These are phyloP conservation scores for Lactarius akahatsu DNA, from an alignment of 768 basidiomycete species.

Conservation along the genomic window DNA sequence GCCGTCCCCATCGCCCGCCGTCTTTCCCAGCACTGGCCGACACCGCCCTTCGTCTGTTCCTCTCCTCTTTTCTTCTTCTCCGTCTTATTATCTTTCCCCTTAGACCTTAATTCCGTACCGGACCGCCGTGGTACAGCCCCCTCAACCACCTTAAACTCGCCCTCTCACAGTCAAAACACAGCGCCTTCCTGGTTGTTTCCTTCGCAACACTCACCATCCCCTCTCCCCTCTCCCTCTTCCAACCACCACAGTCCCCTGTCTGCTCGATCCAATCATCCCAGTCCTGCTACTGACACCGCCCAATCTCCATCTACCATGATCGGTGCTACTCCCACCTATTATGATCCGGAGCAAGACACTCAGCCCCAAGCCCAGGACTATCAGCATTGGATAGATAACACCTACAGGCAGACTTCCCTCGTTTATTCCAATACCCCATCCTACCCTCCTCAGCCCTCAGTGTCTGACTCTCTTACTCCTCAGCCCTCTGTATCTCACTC, in stretches of 20 bases:
- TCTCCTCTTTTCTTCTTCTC: background rate
- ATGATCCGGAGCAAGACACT: conserved; percentile 25
- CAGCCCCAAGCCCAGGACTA: conserved; percentile 21
- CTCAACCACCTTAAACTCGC: background rate
- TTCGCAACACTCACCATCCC: conserved; percentile 9
- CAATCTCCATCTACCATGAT: conserved; percentile 28
- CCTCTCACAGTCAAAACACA: conserved; percentile 7
- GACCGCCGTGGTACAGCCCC: conserved; percentile 19
- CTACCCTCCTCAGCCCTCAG: conserved; percentile 3
- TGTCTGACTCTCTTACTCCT: background rate
- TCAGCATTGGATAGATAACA: conserved; percentile 12
- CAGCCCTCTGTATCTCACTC: background rate
- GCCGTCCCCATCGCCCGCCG: background rate
- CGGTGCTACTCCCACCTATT: conserved; percentile 29
- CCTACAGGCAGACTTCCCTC: conserved; percentile 8
- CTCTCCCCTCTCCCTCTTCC: conserved; percentile 11
- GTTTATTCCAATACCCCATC: background rate
- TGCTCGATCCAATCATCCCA: conserved; percentile 2
- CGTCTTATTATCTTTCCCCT: background rate
- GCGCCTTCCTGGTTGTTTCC: conserved; percentile 8
- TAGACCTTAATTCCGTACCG: background rate
- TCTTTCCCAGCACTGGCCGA: background rate
- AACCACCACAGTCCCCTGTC: conserved; percentile 4
- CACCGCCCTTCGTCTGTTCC: conserved; percentile 10
- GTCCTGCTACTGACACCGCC: background rate